phyloP scores from a whole-genome alignment of 768 basidiomycete species.

The Polyporus arcularius region DNA sequence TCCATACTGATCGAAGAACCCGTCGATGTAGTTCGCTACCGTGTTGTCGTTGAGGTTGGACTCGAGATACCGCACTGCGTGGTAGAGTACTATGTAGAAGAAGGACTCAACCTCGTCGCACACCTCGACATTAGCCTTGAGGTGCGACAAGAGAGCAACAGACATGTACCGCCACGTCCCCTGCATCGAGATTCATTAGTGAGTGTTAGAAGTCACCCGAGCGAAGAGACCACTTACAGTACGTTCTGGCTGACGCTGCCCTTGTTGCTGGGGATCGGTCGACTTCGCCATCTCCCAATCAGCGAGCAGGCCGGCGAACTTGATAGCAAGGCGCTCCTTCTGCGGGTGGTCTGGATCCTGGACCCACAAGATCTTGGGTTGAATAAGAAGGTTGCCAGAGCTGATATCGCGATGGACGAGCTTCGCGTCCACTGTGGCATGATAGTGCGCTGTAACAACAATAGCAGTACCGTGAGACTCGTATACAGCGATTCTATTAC shows the following conservation, averaged over 20 bases:
- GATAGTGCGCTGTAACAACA: background rate
- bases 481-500: background rate
- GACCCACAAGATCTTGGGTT: background rate
- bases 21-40: background rate
- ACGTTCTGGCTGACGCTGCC: background rate
- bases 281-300: constrained; percentile 11
- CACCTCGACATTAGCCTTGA: background rate
- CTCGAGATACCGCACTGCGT: constrained; percentile 1
- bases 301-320: constrained; percentile 1
- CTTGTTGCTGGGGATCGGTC: background rate
- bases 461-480: no score
- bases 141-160: background rate
- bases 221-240: background rate
- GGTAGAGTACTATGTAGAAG: constrained; percentile 14
- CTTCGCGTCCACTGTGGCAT: background rate
- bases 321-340: background rate
- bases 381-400: constrained; percentile 8
- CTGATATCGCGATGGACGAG: constrained; percentile 10
- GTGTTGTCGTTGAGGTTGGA: constrained; percentile 1
- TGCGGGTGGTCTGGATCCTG: background rate
- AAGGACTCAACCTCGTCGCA: constrained; percentile 23
- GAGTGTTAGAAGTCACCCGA: no score
- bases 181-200: no score
- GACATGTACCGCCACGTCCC: background rate
- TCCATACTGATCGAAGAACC: constrained; percentile 4